Base-by-base conservation (phyloP, 345 rosid genomes). In the Linum trigynum region DNA sequence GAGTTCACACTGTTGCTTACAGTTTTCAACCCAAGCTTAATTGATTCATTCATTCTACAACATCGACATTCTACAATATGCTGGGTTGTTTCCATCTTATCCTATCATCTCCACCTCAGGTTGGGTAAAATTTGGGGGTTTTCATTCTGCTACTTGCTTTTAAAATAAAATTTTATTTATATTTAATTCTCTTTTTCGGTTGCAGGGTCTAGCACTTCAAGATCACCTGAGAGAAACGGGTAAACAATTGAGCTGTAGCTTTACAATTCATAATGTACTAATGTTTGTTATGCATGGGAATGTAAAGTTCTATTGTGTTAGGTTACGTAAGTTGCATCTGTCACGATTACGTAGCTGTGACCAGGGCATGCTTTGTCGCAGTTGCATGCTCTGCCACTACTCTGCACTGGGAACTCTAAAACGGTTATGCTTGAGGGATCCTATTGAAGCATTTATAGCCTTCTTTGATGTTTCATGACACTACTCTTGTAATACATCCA, bases 141-240 rank as follows among this genome's bases (percentile, higher is more conserved):
- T 51, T 68, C 38, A 53, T 15, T 69, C 14, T 69, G 36, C 39
- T 5, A 32, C 16, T 39, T 39, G 5, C 32, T 36, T 3, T 2
- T 41, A 2, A 15, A 10, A 65, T 37, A 23, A 23, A 53, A 41
- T 55, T 53, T 39, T 55, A 38, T 7, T 23, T 2, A 32, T 60
- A 12, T 38, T 37, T 23, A 55, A 40, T 15, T 42, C 43, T 41
- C 36, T 41, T n/a, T 55, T 35, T 39, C 4, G 53, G 14, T 61
- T 81, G 81, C 87, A 94, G 99, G 89, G 73, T 78, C 75, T 65
- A 87, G 89, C 76, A 79, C 79, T 72, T 69, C 78, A 56, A 83
- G 80, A 75, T 75, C 87, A 36, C 72, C 74, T 70, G 91, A 85
- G 62, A 83, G 69, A 60, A 80, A 64, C 73, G 80, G 83, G 99